Evolutionary conservation across 768 basidiomycete genomes (phyloP), one percentile per base, ranked within the genome.

Genomic region (Pulveroboletus ravenelii): DNA sequence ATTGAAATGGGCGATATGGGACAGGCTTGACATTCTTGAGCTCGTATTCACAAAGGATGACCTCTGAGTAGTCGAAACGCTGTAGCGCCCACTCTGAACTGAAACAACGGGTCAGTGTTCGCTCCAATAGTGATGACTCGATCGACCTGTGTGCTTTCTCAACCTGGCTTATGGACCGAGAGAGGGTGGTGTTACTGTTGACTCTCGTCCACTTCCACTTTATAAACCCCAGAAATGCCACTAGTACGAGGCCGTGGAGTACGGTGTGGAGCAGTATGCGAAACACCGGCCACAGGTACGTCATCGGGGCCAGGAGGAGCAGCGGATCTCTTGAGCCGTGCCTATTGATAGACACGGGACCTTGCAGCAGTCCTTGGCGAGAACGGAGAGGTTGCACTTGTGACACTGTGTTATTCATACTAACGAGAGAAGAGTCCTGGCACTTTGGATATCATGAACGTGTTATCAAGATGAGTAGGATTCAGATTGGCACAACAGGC

Each of bases 1-100:
- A 77, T 44, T 76, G 74, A 62, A 84, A 86, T 12, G 85, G 83
- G 15, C 83, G 70, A 58, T 86, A 85, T 5, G 80, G 78, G 23
- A 84, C 74, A 9, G 81, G 81, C 55, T 76, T 73, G 27, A 78
- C 67, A 20, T 78, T 70, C 18, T 61, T 64, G 49, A 80, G 67
- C 31, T 72, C 64, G 13, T 52, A 49, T 6, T 61, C 48, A 52
- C 71, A 71, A 4, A 80, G 69, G 9, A 71, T 68, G 30, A 85
- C 69, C 9, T 63, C 45, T 1, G 84, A 83, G 57, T 80, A 85
- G 12, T 61, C 56, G 58, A 84, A 85, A 29, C 58, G 37, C 12
- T 74, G 71, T 5, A 79, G 77, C 2, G 58, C 69, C 82, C 82
- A 84, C 58, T 74, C 83, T 84, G 47, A 15, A 49, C 37, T 5